These are phyloP conservation scores for Cichorium intybus DNA, from an alignment of 140 eudicot genomes.

Conservation along the genomic window DNA sequence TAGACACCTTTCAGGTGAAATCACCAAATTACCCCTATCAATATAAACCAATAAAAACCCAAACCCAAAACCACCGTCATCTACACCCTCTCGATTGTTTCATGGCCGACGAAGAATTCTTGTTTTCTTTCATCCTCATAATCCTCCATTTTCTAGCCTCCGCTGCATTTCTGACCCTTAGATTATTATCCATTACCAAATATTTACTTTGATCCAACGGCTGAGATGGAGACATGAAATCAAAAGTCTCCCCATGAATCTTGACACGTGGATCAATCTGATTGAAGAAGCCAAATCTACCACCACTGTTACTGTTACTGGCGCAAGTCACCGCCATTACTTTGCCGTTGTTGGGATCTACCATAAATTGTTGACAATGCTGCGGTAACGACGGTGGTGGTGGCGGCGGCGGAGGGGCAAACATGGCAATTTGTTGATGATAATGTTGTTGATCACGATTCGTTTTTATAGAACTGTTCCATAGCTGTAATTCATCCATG, in stretches of 20 bases:
- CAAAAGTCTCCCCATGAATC: constrained; percentile 38
- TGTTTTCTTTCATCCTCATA: constrained; percentile 37
- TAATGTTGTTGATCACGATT: constrained; percentile 25
- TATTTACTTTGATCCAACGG: constrained; percentile 32
- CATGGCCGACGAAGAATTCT: constrained; percentile 22
- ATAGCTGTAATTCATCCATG: constrained; percentile 8
- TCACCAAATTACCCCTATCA: constrained; percentile 22
- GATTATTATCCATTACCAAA: constrained; percentile 21
- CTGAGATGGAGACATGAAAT: constrained; percentile 26
- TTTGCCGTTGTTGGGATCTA: constrained; percentile 27
- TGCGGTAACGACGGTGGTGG: constrained; percentile 2
- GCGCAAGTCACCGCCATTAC: constrained; percentile 12
- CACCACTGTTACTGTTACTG: constrained; percentile 20
- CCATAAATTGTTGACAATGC: constrained; percentile 15
- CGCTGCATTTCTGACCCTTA: constrained; percentile 42
- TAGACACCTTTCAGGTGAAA: constrained; percentile 7
- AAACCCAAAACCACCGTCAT: constrained; percentile 21
- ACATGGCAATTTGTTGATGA: constrained; percentile 27
- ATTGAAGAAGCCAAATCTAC: constrained; percentile 26
- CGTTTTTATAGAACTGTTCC: constrained; percentile 13
- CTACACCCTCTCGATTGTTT: constrained; percentile 20
- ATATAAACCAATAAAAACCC: constrained; percentile 4
- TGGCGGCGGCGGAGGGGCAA: constrained; percentile 27
- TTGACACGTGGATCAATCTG: constrained; percentile 38
- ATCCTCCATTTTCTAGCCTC: constrained; percentile 53